Base-by-base conservation (phyloP, 306 rosid genomes). In the Pyrus betulifolia region DNA sequence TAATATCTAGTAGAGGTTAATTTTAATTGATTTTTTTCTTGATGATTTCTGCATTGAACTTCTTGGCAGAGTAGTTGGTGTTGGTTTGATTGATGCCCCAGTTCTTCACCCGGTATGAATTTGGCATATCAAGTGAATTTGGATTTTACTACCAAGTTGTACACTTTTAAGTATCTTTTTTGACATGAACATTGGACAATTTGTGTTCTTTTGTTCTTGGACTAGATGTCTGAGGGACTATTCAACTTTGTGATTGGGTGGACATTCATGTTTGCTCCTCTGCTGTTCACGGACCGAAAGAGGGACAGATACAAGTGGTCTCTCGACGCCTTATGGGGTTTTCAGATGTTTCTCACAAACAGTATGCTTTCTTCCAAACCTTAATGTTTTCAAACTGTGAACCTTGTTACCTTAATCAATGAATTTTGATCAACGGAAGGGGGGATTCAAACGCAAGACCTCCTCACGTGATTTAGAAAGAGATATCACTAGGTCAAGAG, bases 291-390 rank as follows among this genome's bases (percentile, higher is more conserved):
- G 10, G 97, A 94, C 81, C 68, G 59, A 25, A 84, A 81, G 81
- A 84, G 89, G 81, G 86, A 90, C 75, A 79, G 91, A 83, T 94
- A 78, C 84, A 90, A 83, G 75, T 87, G 94, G 35, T 90, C 96
- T 60, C 82, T 94, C 4, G 97, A 90, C 71, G 84, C 86, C 78
- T 78, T 94, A 23, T 90, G 94, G 95, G 92, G 93, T 63, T 52
- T 90, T 58, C 98, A 92, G 84, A 87, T 92, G 97, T 92, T 94
- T 90, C 95, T 92, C 61, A 94, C 97, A n/a, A 94, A 91, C 79
- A 87, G 98, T 94, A 87, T 72, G 91, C 19, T 78, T 78, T 75
- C 73, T 45, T 67, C 40, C 33, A 5, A 8, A 61, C 46, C 63
- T 35, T 79, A 22, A 65, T 45, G 9, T 23, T 13, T 33, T 27